phyloP scores from a whole-genome alignment of 768 basidiomycete species.

The Boletus reticulatus region DNA sequence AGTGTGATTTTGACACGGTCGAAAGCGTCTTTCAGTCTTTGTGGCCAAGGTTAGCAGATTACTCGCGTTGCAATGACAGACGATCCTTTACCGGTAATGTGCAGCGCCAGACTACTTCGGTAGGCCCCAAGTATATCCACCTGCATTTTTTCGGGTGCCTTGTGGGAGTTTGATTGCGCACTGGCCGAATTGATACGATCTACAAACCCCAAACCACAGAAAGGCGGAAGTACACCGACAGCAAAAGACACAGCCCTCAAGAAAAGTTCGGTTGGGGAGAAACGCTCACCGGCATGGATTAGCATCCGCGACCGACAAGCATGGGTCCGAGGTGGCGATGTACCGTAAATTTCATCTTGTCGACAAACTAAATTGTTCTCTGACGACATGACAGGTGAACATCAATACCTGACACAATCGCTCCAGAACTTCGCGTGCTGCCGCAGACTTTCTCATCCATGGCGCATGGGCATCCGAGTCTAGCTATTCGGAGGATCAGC shows the following conservation, averaged over 20 bases:
- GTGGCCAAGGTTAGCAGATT: conserved; percentile 15
- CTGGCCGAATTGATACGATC: neutral
- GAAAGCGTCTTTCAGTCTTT: neutral
- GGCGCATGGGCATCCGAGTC: neutral
- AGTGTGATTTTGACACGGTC: conserved; percentile 7
- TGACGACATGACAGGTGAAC: conserved; percentile 10
- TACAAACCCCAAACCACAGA: neutral
- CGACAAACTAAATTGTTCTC: neutral
- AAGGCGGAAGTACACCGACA: neutral
- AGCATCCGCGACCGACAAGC: neutral
- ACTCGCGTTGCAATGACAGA: neutral
- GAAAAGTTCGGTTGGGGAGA: neutral
- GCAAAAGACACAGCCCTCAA: neutral
- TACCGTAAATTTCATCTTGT: conserved; percentile 3
- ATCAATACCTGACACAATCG: neutral
- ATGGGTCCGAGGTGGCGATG: neutral
- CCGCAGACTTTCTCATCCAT: neutral
- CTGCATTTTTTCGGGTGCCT: neutral
- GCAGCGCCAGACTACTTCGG: neutral
- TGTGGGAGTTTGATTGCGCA: conserved; percentile 2
- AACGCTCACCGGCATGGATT: neutral
- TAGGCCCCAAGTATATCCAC: neutral
- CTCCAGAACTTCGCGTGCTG: neutral
- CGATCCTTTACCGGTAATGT: conserved; percentile 5
- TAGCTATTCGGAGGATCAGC: neutral